A percentile compares a stretch with the other conserved stretches of the same genome.
These are phyloP conservation scores for Dillenia suffruticosa DNA, from an alignment of 164 flowering plant genomes.

Conservation along the genomic window DNA sequence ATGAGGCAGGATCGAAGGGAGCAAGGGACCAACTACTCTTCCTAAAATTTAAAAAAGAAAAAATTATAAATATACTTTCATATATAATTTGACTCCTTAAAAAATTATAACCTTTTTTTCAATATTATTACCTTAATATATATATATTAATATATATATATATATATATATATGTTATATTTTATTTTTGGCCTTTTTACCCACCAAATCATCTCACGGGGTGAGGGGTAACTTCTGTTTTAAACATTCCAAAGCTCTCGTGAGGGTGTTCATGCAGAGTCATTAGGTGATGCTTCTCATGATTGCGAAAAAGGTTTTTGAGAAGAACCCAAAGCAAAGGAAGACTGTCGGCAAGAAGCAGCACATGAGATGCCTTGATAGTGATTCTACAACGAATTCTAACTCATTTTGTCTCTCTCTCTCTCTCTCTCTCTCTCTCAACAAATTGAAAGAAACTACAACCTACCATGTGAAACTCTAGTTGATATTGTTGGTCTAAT, in stretches of 20 bases:
- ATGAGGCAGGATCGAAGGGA: too few species aligned
- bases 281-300: constrained; percentile 23
- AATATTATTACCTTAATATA: too few species aligned
- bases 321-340: constrained; percentile 25
- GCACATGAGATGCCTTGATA: constrained; percentile 17
- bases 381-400: constrained; percentile 13
- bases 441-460: constrained; percentile 2
- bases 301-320: constrained; percentile 23
- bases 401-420: neutral
- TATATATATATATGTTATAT: too few species aligned
- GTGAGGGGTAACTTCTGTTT: constrained; percentile 31
- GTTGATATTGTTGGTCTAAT: too few species aligned
- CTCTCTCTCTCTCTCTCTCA: neutral
- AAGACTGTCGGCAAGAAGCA: constrained; percentile 29
- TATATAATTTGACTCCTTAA: too few species aligned
- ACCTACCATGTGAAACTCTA: neutral
- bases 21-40: too few species aligned
- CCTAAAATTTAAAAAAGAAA: too few species aligned
- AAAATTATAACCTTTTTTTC: too few species aligned
- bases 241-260: constrained; percentile 30
- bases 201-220: neutral
- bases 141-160: too few species aligned
- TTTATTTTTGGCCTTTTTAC: too few species aligned
- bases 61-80: too few species aligned
- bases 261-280: constrained; percentile 25